A percentile compares a stretch with the other conserved stretches of the same genome.
Evolutionary conservation across 768 basidiomycete genomes (phyloP).

Genomic region (Hemileccinum impolitum): DNA sequence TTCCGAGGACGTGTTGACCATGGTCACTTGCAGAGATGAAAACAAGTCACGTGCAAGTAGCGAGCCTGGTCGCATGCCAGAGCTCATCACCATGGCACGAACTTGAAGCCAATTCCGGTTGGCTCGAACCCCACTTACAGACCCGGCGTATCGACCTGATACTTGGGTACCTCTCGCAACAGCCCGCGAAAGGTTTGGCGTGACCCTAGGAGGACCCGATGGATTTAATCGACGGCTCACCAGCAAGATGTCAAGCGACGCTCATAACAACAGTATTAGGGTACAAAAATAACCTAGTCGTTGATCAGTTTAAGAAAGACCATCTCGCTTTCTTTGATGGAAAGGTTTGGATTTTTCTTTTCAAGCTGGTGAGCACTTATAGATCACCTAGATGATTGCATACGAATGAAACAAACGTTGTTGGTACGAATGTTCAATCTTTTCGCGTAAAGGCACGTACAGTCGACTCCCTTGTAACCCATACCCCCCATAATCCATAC

Average conservation of each 20-base stretch:
- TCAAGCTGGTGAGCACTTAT: not conserved
- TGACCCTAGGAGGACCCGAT: constrained; percentile 52
- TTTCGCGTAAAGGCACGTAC: not conserved
- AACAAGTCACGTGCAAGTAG: not conserved
- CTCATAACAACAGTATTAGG: constrained; percentile 68
- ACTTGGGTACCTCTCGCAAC: constrained; percentile 53
- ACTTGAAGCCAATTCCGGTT: constrained; percentile 49
- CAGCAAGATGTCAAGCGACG: constrained; percentile 58
- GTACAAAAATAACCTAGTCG: constrained; percentile 48
- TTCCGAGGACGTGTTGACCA: constrained; percentile 28
- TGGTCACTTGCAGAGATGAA: not conserved
- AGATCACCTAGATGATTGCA: constrained; percentile 58
- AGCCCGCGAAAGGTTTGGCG: constrained; percentile 53
- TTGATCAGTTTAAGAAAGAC: constrained; percentile 55
- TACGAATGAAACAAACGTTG: constrained; percentile 66
- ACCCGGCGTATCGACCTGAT: constrained; percentile 39
- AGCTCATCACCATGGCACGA: constrained; percentile 7
- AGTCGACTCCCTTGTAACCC: not conserved
- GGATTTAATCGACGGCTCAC: constrained; percentile 70
- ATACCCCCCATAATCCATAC: not conserved
- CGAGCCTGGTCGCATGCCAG: too few species aligned
- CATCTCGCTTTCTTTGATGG: constrained; percentile 63
- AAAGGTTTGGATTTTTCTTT: constrained; percentile 39
- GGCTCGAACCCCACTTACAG: constrained; percentile 30
- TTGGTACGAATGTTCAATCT: constrained; percentile 40